Base-by-base conservation (phyloP, 441 rosid species). In the Corymbia citriodora region DNA sequence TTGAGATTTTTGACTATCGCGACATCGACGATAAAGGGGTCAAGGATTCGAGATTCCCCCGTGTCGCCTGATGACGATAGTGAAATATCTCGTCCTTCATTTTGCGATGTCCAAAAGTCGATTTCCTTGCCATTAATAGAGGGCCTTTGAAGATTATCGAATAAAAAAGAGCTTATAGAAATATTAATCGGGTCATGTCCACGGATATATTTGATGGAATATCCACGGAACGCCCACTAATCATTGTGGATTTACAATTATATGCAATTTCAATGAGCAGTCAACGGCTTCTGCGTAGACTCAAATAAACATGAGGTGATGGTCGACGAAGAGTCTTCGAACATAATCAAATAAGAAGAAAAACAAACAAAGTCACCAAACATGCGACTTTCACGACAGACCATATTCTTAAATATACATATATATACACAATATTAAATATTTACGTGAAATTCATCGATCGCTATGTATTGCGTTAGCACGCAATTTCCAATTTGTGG, bases 351-450 rank as follows among this genome's bases (percentile, higher is more conserved):
- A 72, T 3, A 36, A 36, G 27, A 36, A 1, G 21, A 65, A 10
- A 19, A 10, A 5, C 3, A 10, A 36, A 18, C 15, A 2, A 72
- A 72, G 21, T 3, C 83, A 19, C 5, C 15, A 21, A 11, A 0
- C 29, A 4, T 1, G 8, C 5, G 2, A 21, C 29, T 21, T 12
- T 11, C 16, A 1, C 16, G 3, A 18, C 36, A 4, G 33, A 31
- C 17, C 33, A 4, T n/a, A n/a, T 16, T 55, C 10, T 55, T 1
- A 16, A 0, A 68, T 68, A 17, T 29, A n/a, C 2, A n/a, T 15
- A 15, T 0, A 65, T 8, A 4, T n/a, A 31, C 10, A 6, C 33
- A 10, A 70, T 70, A 70, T 70, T 4, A 6, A 23, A 19, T 6
- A 10, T 36, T 7, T 11, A 9, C 15, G 7, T 12, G 12, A 11